Base-by-base conservation (phyloP, 192 early-diverging fungal species). In the Phlyctochytrium arcticum region DNA sequence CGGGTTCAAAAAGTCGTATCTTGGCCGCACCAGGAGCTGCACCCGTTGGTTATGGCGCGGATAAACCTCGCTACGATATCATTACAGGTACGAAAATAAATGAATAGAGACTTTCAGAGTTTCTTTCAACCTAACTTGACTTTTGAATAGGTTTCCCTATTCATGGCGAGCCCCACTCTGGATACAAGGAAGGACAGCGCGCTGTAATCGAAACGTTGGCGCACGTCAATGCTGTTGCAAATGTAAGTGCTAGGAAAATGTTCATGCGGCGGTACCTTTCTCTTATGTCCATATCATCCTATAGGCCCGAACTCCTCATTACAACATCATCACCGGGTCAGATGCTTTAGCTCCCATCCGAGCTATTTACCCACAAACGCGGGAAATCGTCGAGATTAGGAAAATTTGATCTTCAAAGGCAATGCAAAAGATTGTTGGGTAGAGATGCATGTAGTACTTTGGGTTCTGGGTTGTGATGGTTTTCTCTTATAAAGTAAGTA, bases 161-260 rank as follows among this genome's bases (percentile, higher is more conserved):
- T 19, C 32, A 61, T 4, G 69, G 69, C 4, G 69, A 71, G 33
- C 65, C 69, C 8, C 57, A 71, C 57, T 68, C 65, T 19, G 74
- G 74, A 37, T 75, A 68, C 69, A 75, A 71, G 46, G 74, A 71
- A 31, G 74, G 74, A 8, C 39, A 60, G 9, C 47, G 74, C 5
- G 74, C 74, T 6, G 69, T 75, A 26, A 71, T 75, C 48, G 65
- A 68, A 48, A 68, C 65, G 1, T 75, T 75, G 57, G 57, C 64
- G 30, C 65, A 68, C 30, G 63, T 71, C 33, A 69, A 75, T 53
- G 44, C 60, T 36, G 67, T 56, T 6, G 71, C 74, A 33, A 75
- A 75, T 44, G 74, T 75, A 36, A 39, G 68, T 17, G 21, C 10
- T 49, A 62, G 17, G 46, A 12, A n/a, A 6, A 17, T 3, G 48